Evolutionary conservation across 176 grass and related monocot genomes (phyloP), one percentile per base, ranked within the genome.

Genomic region (Oryza brachyantha): DNA sequence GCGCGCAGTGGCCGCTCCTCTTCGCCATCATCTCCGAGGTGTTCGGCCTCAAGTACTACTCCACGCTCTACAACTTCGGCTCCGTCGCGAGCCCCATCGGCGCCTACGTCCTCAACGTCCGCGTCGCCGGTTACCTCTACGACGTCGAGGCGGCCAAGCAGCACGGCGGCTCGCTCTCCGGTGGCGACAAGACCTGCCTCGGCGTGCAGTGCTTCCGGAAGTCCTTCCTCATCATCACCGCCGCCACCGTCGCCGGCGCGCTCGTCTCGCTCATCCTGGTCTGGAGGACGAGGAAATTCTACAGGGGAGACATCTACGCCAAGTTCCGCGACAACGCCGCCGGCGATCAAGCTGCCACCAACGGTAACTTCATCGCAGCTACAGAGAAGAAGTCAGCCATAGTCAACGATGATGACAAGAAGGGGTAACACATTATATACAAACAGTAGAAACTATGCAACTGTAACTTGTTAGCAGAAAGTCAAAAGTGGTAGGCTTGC

Each of bases 41-140:
- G 26, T 93, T 93, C 64, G 91, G 91, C 2, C 91, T 93, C 78
- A 93, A 93, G 74, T 93, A 93, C 78, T 93, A 93, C 91, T 93
- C 91, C 29, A 93, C 91, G 73, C 87, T 93, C n/a, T 90, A 90
- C 73, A 93, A 93, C 69, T 90, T 93, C 31, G 91, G 91, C 2
- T 86, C 81, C 74, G 84, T 84, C 0, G 91, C 91, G 17, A 93
- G 91, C 81, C 91, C 91, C 55, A 72, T 93, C 63, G 91, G 91
- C 24, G 88, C 91, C 3, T 93, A 93, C 78, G 61, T 83, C 0
- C 91, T 93, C 58, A 85, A 87, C 73, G 91, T 93, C 37, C 83
- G 77, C 78, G 81, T 93, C 36, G 84, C 91, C 0, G 91, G 91
- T 0, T 76, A 87, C 31, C 83, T 93, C 45, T 93, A 93, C 85